Percentiles rank a stretch among this genome's conserved stretches.
Conservation (phyloP, 805 yeast genomes). For the Yarrowia sp. region DNA sequence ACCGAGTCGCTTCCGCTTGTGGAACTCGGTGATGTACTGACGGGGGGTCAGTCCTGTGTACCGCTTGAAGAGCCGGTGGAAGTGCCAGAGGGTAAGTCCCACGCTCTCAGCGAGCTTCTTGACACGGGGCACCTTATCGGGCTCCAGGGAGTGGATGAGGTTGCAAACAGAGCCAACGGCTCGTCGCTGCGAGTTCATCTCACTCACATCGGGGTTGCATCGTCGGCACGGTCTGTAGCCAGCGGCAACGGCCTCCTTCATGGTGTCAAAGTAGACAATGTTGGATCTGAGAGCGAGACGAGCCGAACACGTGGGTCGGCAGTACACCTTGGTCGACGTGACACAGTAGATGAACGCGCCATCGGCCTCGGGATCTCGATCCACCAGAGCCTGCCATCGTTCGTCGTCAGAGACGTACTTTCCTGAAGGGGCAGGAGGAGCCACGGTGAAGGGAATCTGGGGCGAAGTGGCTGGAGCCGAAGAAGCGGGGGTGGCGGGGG, state of each 20-base stretch:
- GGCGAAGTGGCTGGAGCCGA: background rate
- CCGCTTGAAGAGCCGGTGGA: slow-evolving; percentile 25
- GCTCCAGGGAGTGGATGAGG: slow-evolving; percentile 26
- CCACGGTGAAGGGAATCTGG: slow-evolving; percentile 11
- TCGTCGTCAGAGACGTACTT: slow-evolving; percentile 37
- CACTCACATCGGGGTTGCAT: slow-evolving; percentile 50
- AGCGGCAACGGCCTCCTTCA: slow-evolving; percentile 44
- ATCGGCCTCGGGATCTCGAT: slow-evolving; percentile 49
- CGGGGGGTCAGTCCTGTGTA: slow-evolving; percentile 25
- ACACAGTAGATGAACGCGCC: slow-evolving; percentile 45
- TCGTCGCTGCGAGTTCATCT: slow-evolving; percentile 24
- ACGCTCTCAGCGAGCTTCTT: slow-evolving; percentile 26
- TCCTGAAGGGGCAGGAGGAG: slow-evolving; percentile 19
- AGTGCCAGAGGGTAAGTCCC: slow-evolving; percentile 25
- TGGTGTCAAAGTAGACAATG: slow-evolving; percentile 44
- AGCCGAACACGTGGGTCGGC: slow-evolving; percentile 67
- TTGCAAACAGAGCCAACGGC: slow-evolving; percentile 22
- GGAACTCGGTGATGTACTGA: slow-evolving; percentile 25
- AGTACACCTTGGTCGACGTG: slow-evolving; percentile 43
- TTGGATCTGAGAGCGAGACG: slow-evolving; percentile 44
- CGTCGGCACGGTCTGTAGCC: slow-evolving; percentile 54
- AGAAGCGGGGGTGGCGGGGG: background rate
- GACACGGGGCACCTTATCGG: slow-evolving; percentile 24
- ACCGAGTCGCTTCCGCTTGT: slow-evolving; percentile 23
- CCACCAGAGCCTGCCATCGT: slow-evolving; percentile 44